Evolutionary conservation across 2,329 filamentous ascomycete genomes (phyloP).

Genomic region (Seiridium cupressi): DNA sequence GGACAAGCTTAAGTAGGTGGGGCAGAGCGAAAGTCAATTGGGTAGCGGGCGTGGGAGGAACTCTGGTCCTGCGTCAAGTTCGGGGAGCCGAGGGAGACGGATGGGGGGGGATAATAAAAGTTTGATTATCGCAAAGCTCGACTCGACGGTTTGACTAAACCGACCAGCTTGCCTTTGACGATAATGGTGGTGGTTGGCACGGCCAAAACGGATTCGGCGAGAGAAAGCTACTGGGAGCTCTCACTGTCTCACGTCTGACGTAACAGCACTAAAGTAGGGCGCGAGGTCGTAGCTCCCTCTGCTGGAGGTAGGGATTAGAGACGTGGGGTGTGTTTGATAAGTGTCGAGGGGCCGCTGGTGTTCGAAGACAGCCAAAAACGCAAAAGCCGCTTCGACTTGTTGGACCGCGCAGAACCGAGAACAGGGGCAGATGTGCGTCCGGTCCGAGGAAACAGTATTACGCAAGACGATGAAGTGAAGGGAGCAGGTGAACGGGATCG

Average conservation of each 20-base stretch:
- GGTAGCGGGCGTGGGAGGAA: too few species aligned
- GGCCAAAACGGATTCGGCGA: background rate
- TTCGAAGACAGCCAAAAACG: background rate
- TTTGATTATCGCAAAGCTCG: background rate
- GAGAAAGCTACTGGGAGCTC: background rate
- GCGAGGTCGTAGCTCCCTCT: background rate
- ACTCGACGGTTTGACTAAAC: background rate
- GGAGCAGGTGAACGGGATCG: background rate
- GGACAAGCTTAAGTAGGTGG: background rate
- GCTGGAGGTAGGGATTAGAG: background rate
- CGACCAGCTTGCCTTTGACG: background rate
- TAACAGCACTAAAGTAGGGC: background rate
- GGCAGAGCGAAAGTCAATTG: background rate
- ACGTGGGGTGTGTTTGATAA: slow-evolving; percentile 2
- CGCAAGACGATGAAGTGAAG: slow-evolving; percentile 1
- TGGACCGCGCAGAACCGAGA: background rate
- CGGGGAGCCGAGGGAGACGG: too few species aligned
- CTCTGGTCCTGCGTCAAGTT: too few species aligned
- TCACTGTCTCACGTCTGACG: slow-evolving; percentile 3
- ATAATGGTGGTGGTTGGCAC: background rate
- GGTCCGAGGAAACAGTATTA: background rate
- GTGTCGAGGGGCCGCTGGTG: background rate
- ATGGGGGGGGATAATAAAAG: background rate
- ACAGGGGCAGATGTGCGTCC: slow-evolving; percentile 2
- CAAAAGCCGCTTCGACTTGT: background rate